Evolutionary conservation across 2,329 filamentous ascomycete genomes (phyloP).

Genomic region (Westerdykella aurantiaca): DNA sequence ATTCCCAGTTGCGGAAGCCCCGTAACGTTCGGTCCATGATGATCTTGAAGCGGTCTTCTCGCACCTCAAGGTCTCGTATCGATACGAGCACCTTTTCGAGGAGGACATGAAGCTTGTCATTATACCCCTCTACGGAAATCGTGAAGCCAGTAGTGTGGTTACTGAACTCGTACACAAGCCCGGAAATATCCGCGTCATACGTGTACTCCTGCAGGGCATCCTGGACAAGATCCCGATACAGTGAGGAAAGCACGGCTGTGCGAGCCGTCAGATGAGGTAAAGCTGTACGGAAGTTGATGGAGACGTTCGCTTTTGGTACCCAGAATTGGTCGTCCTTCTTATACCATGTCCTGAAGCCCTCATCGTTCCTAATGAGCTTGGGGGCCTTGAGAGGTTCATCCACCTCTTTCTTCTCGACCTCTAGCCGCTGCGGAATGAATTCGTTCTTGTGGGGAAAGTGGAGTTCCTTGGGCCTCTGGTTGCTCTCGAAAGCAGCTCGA

Average conservation of each 20-base stretch:
- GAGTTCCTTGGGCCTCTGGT: constrained; percentile 61
- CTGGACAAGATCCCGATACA: constrained; percentile 80
- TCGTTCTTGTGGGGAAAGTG: constrained; percentile 90
- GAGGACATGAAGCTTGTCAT: constrained; percentile 88
- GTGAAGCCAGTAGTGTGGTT: constrained; percentile 68
- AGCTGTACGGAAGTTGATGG: constrained; percentile 73
- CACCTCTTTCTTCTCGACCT: constrained; percentile 93
- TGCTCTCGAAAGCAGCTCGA: constrained; percentile 55
- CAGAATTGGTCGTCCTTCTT: constrained; percentile 99
- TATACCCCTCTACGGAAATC: constrained; percentile 81
- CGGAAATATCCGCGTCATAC: constrained; percentile 91
- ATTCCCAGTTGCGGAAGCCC: constrained; percentile 78
- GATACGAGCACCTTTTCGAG: constrained; percentile 81
- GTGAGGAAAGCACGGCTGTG: constrained; percentile 67
- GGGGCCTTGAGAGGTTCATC: constrained; percentile 67
- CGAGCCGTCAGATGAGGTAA: constrained; percentile 73
- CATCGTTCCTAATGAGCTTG: constrained; percentile 78
- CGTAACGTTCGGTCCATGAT: constrained; percentile 78
- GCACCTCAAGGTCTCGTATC: constrained; percentile 77
- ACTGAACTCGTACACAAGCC: constrained; percentile 74
- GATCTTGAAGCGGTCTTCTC: constrained; percentile 82
- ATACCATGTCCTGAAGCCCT: constrained; percentile 78
- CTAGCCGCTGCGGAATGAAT: constrained; percentile 87
- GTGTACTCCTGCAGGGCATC: constrained; percentile 90
- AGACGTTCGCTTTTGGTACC: constrained; percentile 89